Conservation (phyloP, 352 stramenopile genomes). For the Phytophthora aleatoria region DNA sequence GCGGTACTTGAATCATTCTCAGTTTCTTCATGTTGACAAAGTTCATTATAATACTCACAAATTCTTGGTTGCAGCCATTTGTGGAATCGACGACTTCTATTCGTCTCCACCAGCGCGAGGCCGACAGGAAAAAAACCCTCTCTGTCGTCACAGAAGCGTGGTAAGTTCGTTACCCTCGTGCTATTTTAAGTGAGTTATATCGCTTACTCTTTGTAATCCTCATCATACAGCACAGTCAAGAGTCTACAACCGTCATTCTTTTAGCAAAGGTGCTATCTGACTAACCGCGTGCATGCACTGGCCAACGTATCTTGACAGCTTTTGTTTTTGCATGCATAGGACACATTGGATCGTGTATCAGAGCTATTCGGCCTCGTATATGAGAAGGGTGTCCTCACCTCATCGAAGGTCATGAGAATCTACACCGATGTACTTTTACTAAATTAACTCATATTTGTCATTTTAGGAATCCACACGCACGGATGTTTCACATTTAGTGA, state of each 20-base stretch:
- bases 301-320: background rate
- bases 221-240: constrained; percentile 27
- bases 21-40: too few relatives aligned
- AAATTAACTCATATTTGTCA: background rate
- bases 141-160: constrained; percentile 40
- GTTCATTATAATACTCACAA: too few relatives aligned
- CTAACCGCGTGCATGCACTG: background rate
- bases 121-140: constrained; percentile 7
- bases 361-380: constrained; percentile 37
- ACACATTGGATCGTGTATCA: constrained; percentile 33
- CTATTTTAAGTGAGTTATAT: background rate
- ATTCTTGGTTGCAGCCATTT: constrained; percentile 41
- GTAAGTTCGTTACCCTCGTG: constrained; percentile 19
- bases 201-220: background rate
- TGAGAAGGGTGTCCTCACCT: constrained; percentile 29
- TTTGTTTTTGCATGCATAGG: constrained; percentile 10
- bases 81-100: constrained; percentile 59
- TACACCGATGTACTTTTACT: background rate
- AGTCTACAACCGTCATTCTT: constrained; percentile 24
- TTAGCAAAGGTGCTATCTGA: constrained; percentile 27
- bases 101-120: constrained; percentile 2
- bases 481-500: constrained; percentile 42
- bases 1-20: constrained; percentile 35
- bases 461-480: constrained; percentile 38
- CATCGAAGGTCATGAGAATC: constrained; percentile 12